Evolutionary conservation across 1,284 basidiomycete genomes (phyloP).

Genomic region (Mrakiaceae sp.): DNA sequence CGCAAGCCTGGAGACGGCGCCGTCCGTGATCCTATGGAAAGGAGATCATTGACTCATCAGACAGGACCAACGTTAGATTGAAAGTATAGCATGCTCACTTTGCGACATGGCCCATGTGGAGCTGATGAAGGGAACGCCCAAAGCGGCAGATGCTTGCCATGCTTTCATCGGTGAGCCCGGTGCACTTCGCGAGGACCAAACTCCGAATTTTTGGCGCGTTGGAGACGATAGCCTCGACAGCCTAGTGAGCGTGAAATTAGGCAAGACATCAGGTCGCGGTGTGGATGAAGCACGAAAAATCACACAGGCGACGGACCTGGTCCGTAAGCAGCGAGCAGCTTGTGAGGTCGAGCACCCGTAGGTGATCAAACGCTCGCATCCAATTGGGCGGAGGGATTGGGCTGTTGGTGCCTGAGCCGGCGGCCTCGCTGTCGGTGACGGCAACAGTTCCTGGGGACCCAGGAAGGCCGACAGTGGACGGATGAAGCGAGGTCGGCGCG

Average conservation of each 20-base stretch:
- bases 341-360: conserved; percentile 83
- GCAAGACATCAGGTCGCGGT: conserved; percentile 62
- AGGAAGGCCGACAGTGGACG: neutral
- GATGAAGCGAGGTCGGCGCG: conserved; percentile 3
- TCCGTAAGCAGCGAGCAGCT: conserved; percentile 74
- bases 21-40: conserved; percentile 67
- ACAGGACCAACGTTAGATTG: neutral
- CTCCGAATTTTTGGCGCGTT: conserved; percentile 85
- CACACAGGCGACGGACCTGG: conserved; percentile 36
- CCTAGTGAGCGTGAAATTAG: conserved; percentile 61
- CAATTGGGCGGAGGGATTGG: conserved; percentile 48
- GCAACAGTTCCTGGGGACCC: too few species aligned
- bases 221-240: conserved; percentile 77
- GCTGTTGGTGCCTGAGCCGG: neutral
- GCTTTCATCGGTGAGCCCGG: conserved; percentile 68
- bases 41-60: neutral
- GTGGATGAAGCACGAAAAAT: too few species aligned
- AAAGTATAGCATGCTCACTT: conserved; percentile 32
- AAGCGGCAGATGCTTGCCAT: conserved; percentile 76
- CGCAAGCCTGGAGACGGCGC: conserved; percentile 71
- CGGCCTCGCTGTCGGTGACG: too few species aligned
- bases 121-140: conserved; percentile 84
- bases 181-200: conserved; percentile 85
- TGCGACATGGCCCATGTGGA: conserved; percentile 85
- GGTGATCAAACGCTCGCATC: conserved; percentile 55